Evolutionary conservation across 2,329 filamentous ascomycete species (phyloP), one percentile per base, ranked within the genome.

Genomic region (Nannizziopsis arthrosporioides): DNA sequence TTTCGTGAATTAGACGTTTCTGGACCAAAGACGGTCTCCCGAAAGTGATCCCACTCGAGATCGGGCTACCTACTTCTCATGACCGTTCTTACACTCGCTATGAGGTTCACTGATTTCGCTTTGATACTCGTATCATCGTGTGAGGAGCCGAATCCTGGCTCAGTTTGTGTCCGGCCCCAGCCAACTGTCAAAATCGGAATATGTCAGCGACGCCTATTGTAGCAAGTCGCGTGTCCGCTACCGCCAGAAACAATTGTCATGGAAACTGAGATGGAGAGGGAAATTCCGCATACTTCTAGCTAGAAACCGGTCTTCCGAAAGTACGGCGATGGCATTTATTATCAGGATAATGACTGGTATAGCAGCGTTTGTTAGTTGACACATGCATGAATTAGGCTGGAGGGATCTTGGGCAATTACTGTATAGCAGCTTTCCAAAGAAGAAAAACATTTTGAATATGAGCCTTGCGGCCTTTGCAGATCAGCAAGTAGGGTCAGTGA

Each of bases 271-370:
- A 35, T 35, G 11, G 42, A 11, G 18, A 11, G 9, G 5, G 11
- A 31, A 4, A 31, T 17, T 8, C 11, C 10, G 30, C 52, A 67
- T 80, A 82, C 70, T 88, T 68, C 86, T 80, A 49, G 82, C 84
- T 56, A 94, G 84, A 68, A 94, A 94, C 53, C 88, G 84, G 70
- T 94, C 88, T 78, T 94, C 89, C 59, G 87, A 94, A 55, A 96
- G 83, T 62, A 95, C 81, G 54, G 89, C 87, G 63, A 96, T 83
- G 56, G 87, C 86, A 69, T 98, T 98, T 69, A 92, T 81, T 63
- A 96, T 78, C 61, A 96, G 85, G 64, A 94, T 75, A 57, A 80
- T 77, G 56, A 90, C 85, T 88, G 53, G 27, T 53, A 35, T 17
- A 9, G 35, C 11, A 5, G 46, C 48, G 47, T 52, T 51, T 27